phyloP scores from a whole-genome alignment of 169 alveolate species.

The Plasmodium vivax region DNA sequence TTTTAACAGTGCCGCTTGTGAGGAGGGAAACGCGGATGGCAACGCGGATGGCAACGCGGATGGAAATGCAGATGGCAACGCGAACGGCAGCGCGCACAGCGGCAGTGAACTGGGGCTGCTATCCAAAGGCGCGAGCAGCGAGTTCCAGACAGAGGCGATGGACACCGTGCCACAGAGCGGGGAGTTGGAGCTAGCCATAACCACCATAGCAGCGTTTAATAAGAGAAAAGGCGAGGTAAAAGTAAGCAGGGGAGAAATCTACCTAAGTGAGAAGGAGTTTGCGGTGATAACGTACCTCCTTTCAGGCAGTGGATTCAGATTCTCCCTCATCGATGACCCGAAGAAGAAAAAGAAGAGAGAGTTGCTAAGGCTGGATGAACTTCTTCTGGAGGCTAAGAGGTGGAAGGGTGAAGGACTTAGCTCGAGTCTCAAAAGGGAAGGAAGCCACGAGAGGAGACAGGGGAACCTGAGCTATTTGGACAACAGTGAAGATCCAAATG shows the following conservation, averaged over 20 bases:
- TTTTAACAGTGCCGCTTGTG: not conserved
- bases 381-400: not conserved
- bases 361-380: slow-evolving; percentile 4
- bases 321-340: slow-evolving; percentile 20
- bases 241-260: slow-evolving; percentile 56
- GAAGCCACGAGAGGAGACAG: not conserved
- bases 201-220: not conserved
- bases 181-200: not conserved
- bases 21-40: not conserved
- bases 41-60: not conserved
- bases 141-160: not conserved
- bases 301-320: slow-evolving; percentile 37
- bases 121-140: not conserved
- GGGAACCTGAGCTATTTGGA: not conserved
- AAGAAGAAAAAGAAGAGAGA: slow-evolving; percentile 54
- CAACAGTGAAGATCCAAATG: not conserved
- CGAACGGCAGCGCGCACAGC: not conserved
- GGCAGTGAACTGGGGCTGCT: not conserved
- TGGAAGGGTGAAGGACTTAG: not conserved
- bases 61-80: not conserved
- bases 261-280: slow-evolving; percentile 14
- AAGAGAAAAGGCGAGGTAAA: slow-evolving; percentile 2
- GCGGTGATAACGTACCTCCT: not conserved
- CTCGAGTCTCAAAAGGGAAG: not conserved
- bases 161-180: not conserved